These are phyloP conservation scores for Cercospora janseana DNA, from an alignment of 2,329 filamentous ascomycete species.

Conservation along the genomic window DNA sequence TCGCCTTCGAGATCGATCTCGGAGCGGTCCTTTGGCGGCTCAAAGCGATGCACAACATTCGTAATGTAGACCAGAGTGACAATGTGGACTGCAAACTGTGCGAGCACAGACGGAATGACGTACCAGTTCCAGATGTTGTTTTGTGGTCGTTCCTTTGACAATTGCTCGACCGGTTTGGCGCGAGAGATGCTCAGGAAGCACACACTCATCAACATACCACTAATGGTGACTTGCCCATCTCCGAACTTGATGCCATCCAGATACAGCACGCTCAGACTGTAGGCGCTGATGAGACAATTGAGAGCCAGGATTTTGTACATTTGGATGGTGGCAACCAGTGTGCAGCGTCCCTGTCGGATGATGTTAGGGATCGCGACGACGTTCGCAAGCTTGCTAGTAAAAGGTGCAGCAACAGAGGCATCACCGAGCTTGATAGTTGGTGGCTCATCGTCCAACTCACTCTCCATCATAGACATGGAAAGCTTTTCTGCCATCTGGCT, in stretches of 20 bases:
- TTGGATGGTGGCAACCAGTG: slow-evolving; percentile 95
- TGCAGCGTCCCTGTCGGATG: slow-evolving; percentile 94
- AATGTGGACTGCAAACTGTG: slow-evolving; percentile 95
- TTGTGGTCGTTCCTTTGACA: slow-evolving; percentile 95
- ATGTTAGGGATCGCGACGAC: slow-evolving; percentile 98
- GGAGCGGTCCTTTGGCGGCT: slow-evolving; percentile 58
- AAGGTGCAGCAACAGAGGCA: slow-evolving; percentile 93
- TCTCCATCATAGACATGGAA: slow-evolving; percentile 83
- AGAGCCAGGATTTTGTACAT: slow-evolving; percentile 99
- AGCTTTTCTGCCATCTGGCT: slow-evolving; percentile 81
- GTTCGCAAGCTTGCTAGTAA: slow-evolving; percentile 95
- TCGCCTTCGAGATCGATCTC: slow-evolving; percentile 90
- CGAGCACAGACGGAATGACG: slow-evolving; percentile 95
- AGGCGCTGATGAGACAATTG: slow-evolving; percentile 96
- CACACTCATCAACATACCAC: slow-evolving; percentile 99
- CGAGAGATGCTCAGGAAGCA: slow-evolving; percentile 99
- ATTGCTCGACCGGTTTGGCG: slow-evolving; percentile 87
- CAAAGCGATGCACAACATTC: slow-evolving; percentile 78
- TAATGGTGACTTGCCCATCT: slow-evolving; percentile 96
- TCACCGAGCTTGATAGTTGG: slow-evolving; percentile 96
- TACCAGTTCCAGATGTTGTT: slow-evolving; percentile 99
- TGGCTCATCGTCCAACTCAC: slow-evolving; percentile 82
- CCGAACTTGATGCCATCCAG: slow-evolving; percentile 99
- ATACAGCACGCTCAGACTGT: slow-evolving; percentile 93
- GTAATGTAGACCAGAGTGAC: slow-evolving; percentile 92